Evolutionary conservation across 2,329 filamentous ascomycete species (phyloP), one percentile per base, ranked within the genome.

Genomic region (Cryphonectria parasitica): DNA sequence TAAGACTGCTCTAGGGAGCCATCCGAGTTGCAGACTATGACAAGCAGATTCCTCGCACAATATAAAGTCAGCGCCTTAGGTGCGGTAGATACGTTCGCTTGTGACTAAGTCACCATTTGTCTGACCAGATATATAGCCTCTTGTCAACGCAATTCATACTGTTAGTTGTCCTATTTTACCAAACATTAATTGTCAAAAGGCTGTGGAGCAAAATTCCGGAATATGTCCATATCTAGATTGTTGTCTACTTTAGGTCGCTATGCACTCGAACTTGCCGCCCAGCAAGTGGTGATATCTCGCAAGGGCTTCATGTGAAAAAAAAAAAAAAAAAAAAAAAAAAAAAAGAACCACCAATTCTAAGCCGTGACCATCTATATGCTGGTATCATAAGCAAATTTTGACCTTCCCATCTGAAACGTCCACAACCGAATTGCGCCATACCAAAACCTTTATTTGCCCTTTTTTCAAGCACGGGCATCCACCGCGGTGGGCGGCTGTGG

Each of bases 401-500:
- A 4, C 36, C 41, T 13, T 52, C 17, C 1, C 63, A 49, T 34
- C 25, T 10, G 17, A 39, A n/a, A 39, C 5, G 4, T 6, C 11
- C 19, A 61, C 22, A 39, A 39, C 58, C 31, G 8, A 22, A 49
- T n/a, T 22, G 15, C 25, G 28, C 63, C 39, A 56, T 63, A 49
- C 39, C 45, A 15, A 5, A 56, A 19, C 17, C 17, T 1, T 22
- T 3, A 28, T 17, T 15, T 3, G 34, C n/a, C 49, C 13, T 28
- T 64, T 31, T 64, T n/a, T 49, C 45, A 72, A 36, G 65, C 54
- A 19, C 41, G 43, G 15, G 70, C 34, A 6, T 34, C 49, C 52
- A 58, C 64, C 15, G 58, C 19, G 13, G 36, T 17, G 8, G 19
- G 3, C n/a, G 64, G 34, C 17, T 36, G 36, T 19, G 66, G 31